Evolutionary conservation across 2,329 filamentous ascomycete genomes (phyloP).

Genomic region (Penicillium olsonii): DNA sequence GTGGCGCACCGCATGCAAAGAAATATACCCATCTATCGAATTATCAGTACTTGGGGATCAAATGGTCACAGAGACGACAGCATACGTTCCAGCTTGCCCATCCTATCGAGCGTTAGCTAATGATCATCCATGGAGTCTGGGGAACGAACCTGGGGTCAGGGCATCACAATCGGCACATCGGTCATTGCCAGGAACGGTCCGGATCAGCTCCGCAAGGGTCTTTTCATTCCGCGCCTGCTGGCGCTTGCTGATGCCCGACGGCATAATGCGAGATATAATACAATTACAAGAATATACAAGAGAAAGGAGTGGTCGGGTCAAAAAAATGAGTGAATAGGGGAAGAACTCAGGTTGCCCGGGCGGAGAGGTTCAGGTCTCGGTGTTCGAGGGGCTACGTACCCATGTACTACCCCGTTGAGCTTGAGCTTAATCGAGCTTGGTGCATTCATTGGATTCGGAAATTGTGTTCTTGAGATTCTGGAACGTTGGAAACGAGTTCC

Average conservation of each 20-base stretch:
- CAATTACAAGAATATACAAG: conserved; percentile 21
- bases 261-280: conserved; percentile 54
- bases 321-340: conserved; percentile 15
- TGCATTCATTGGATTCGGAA: not conserved
- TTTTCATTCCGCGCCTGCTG: conserved; percentile 98
- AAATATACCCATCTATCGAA: conserved; percentile 79
- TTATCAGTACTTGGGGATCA: conserved; percentile 18
- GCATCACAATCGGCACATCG: conserved; percentile 90
- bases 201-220: conserved; percentile 83
- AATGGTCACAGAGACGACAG: conserved; percentile 22
- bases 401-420: not conserved
- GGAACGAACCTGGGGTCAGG: conserved; percentile 78
- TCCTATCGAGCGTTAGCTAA: conserved; percentile 53
- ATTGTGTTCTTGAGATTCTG: too few relatives aligned
- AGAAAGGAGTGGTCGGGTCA: conserved; percentile 12
- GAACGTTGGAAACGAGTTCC: too few relatives aligned
- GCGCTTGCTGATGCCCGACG: conserved; percentile 81
- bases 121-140: conserved; percentile 7
- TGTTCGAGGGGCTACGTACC: conserved; percentile 4
- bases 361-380: conserved; percentile 11
- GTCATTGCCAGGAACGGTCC: conserved; percentile 82
- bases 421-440: not conserved
- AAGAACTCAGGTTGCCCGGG: conserved; percentile 13
- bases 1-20: conserved; percentile 96
- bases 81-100: conserved; percentile 97